phyloP scores from a whole-genome alignment of 1,284 basidiomycete species.

The Rhodotorula mucilaginosa region DNA sequence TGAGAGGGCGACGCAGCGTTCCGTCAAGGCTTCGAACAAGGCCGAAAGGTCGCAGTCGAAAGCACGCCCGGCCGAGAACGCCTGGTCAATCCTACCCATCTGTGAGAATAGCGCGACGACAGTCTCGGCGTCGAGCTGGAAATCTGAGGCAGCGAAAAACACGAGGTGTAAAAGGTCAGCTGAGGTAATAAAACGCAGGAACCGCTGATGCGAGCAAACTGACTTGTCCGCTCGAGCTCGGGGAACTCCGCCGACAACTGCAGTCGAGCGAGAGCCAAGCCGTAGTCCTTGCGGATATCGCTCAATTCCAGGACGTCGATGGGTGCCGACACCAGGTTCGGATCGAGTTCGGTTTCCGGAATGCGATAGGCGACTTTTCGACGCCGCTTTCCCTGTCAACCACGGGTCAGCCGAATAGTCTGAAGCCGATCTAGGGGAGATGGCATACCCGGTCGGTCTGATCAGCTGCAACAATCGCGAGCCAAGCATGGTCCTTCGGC shows the following conservation, averaged over 20 bases:
- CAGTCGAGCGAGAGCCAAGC: constrained; percentile 73
- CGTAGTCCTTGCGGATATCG: constrained; percentile 83
- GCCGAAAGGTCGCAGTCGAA: constrained; percentile 83
- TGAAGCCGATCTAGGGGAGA: too few species aligned
- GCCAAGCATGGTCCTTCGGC: constrained; percentile 78
- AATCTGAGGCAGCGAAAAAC: constrained; percentile 52
- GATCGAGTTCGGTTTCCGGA: constrained; percentile 67
- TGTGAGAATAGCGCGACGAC: constrained; percentile 79
- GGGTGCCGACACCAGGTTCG: constrained; percentile 48
- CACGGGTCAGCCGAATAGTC: not conserved
- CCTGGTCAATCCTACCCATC: constrained; percentile 72
- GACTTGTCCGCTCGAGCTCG: constrained; percentile 56
- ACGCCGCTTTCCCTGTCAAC: constrained; percentile 58
- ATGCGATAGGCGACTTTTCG: constrained; percentile 71
- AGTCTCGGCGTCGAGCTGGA: constrained; percentile 64
- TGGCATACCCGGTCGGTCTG: constrained; percentile 19
- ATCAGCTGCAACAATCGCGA: constrained; percentile 52
- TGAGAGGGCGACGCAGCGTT: constrained; percentile 69
- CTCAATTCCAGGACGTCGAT: constrained; percentile 74
- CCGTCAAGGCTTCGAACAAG: constrained; percentile 73
- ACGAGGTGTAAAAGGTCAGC: not conserved
- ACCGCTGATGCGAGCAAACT: constrained; percentile 45
- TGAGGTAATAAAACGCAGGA: not conserved
- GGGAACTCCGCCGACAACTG: constrained; percentile 64
- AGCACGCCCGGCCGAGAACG: constrained; percentile 71